Conservation (phyloP, 2,329 filamentous ascomycete genomes). For the Ilyonectria robusta region DNA sequence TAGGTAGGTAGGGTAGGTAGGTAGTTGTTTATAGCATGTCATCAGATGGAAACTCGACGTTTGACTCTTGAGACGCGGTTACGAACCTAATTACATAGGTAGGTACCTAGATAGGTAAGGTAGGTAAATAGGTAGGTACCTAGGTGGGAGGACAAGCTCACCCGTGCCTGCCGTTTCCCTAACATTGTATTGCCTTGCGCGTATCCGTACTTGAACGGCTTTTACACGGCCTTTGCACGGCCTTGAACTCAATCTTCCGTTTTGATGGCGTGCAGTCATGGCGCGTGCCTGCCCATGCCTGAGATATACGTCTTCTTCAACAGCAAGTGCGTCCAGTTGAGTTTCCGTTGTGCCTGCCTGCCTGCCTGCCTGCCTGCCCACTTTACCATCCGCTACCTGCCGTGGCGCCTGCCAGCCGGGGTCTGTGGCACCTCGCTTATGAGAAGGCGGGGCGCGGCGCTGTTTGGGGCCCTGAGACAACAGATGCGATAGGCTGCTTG, state of each 20-base stretch:
- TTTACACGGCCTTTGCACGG: background rate
- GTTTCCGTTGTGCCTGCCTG: too few relatives aligned
- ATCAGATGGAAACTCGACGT: background rate
- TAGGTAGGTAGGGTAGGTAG: too few relatives aligned
- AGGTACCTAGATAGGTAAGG: background rate
- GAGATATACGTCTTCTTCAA: too few relatives aligned
- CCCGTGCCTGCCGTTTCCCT: background rate
- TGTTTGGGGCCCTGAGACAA: conserved; percentile 43
- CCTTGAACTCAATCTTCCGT: conserved; percentile 8
- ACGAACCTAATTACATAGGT: background rate
- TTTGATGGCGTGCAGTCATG: conserved; percentile 7
- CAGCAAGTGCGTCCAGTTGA: too few relatives aligned
- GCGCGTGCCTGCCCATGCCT: conserved; percentile 1
- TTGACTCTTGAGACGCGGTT: too few relatives aligned
- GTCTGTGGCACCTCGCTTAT: conserved; percentile 45
- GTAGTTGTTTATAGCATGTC: background rate
- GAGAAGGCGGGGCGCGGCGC: conserved; percentile 43
- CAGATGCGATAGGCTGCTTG: conserved; percentile 38
- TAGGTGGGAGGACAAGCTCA: conserved; percentile 3
- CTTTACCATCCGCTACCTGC: background rate
- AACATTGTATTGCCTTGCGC: conserved; percentile 20
- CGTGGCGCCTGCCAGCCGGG: conserved; percentile 2
- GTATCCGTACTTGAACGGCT: background rate
- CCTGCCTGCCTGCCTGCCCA: background rate
- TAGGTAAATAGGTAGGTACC: background rate